These are phyloP conservation scores for Gracilaria gracilis DNA, from an alignment of 23 red algal genomes.

Conservation along the genomic window DNA sequence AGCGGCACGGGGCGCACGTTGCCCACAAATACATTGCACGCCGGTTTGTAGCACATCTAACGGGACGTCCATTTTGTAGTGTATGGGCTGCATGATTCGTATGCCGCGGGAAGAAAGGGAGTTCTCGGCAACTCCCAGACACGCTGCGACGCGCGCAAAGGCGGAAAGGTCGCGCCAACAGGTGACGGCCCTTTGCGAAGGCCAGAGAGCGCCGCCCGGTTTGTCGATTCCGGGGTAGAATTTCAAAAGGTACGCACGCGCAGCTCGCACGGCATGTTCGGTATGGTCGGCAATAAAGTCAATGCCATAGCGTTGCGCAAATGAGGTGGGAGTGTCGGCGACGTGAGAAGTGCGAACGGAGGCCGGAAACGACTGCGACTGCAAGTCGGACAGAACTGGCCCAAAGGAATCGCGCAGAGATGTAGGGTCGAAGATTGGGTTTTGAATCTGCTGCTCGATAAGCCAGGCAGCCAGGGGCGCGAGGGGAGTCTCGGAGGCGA, in stretches of 20 bases:
- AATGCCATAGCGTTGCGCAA: neutral
- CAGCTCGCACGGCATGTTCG: neutral
- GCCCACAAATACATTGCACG: conserved; percentile 31
- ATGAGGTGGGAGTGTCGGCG: neutral
- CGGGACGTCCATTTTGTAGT: conserved; percentile 57
- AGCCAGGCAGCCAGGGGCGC: neutral
- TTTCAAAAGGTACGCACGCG: conserved; percentile 18
- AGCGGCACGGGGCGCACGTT: conserved; percentile 4
- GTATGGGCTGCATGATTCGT: conserved; percentile 45
- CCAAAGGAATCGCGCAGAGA: neutral
- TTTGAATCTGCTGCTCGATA: conserved; percentile 24
- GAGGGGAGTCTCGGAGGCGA: neutral
- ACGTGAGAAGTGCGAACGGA: conserved; percentile 20
- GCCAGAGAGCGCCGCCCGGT: conserved; percentile 38
- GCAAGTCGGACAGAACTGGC: neutral
- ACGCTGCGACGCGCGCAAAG: conserved; percentile 60
- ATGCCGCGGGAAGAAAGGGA: conserved; percentile 12
- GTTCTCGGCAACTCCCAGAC: neutral
- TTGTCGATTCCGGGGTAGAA: conserved; percentile 44
- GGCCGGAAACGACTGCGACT: conserved; percentile 16
- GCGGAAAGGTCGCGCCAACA: conserved; percentile 64
- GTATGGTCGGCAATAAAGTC: conserved; percentile 18
- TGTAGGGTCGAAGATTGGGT: conserved; percentile 19
- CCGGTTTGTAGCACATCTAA: conserved; percentile 50
- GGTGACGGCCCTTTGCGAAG: conserved; percentile 33